phyloP scores from a whole-genome alignment of 2,329 filamentous ascomycete genomes.

The Periconia sp. region DNA sequence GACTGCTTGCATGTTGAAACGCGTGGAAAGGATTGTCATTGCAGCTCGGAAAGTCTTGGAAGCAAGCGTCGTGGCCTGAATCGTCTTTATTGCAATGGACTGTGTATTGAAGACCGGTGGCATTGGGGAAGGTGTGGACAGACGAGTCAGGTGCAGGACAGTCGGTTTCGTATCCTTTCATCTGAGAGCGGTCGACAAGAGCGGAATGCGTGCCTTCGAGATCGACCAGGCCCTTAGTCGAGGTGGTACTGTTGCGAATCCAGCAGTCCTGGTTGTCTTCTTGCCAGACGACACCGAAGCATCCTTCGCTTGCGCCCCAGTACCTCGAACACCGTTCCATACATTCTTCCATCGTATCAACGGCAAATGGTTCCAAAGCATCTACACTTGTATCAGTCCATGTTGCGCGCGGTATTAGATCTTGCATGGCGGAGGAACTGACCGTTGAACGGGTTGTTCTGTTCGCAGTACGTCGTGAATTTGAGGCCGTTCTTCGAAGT shows the following conservation, averaged over 20 bases:
- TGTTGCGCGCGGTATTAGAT: background rate
- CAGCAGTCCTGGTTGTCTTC: slow-evolving; percentile 27
- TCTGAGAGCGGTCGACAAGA: slow-evolving; percentile 24
- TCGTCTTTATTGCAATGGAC: slow-evolving; percentile 32
- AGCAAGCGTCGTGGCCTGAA: slow-evolving; percentile 23
- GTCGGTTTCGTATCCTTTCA: slow-evolving; percentile 22
- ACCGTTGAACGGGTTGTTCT: slow-evolving; percentile 38
- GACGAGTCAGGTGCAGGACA: slow-evolving; percentile 33
- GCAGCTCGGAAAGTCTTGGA: slow-evolving; percentile 25
- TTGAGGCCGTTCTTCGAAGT: slow-evolving; percentile 36
- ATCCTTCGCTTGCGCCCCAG: slow-evolving; percentile 36
- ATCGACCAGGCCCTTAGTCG: slow-evolving; percentile 8
- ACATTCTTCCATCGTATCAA: slow-evolving; percentile 28
- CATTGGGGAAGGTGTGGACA: slow-evolving; percentile 25
- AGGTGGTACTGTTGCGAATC: slow-evolving; percentile 33
- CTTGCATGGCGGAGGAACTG: slow-evolving; percentile 1
- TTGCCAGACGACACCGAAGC: slow-evolving; percentile 36
- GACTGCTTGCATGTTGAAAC: slow-evolving; percentile 33
- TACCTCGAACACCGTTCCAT: slow-evolving; percentile 41
- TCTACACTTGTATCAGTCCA: slow-evolving; percentile 20
- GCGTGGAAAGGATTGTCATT: slow-evolving; percentile 17
- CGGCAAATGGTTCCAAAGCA: slow-evolving; percentile 21
- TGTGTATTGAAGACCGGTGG: slow-evolving; percentile 32
- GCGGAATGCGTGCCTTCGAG: slow-evolving; percentile 24
- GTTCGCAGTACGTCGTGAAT: slow-evolving; percentile 37